Conservation (phyloP, 371 early-diverging fungal species). For the Haplosporangium sp. region DNA sequence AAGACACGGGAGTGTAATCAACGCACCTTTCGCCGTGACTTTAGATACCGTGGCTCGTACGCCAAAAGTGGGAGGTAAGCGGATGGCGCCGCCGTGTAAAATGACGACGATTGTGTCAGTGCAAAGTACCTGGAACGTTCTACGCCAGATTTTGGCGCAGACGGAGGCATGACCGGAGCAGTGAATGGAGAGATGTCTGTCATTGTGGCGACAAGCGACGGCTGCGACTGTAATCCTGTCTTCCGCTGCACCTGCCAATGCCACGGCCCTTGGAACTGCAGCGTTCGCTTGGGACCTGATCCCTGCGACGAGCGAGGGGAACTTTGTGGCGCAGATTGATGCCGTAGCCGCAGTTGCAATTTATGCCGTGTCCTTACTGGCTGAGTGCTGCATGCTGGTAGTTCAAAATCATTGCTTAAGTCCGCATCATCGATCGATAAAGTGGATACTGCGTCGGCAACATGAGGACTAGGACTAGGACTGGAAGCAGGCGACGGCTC, state of each 20-base stretch:
- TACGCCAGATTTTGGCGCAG: neutral
- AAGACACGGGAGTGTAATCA: neutral
- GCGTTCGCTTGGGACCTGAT: neutral
- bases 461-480: neutral
- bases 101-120: constrained; percentile 2
- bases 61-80: constrained; percentile 17
- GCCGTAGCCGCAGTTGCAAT: neutral
- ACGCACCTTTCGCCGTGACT: constrained; percentile 24
- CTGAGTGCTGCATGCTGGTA: too few relatives aligned
- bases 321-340: neutral
- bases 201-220: constrained; percentile 2
- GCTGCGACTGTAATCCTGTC: neutral
- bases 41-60: constrained; percentile 23
- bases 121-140: neutral
- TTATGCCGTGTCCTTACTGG: neutral
- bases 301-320: neutral
- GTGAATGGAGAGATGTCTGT: constrained; percentile 4
- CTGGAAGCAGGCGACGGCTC: neutral
- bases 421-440: too few relatives aligned
- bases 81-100: constrained; percentile 18
- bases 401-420: too few relatives aligned
- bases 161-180: neutral
- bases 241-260: neutral
- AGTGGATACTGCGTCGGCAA: neutral
- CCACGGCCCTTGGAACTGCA: constrained; percentile 13